Base-by-base conservation (phyloP, 2,329 filamentous ascomycete genomes). In the Aspergillus amoenus region DNA sequence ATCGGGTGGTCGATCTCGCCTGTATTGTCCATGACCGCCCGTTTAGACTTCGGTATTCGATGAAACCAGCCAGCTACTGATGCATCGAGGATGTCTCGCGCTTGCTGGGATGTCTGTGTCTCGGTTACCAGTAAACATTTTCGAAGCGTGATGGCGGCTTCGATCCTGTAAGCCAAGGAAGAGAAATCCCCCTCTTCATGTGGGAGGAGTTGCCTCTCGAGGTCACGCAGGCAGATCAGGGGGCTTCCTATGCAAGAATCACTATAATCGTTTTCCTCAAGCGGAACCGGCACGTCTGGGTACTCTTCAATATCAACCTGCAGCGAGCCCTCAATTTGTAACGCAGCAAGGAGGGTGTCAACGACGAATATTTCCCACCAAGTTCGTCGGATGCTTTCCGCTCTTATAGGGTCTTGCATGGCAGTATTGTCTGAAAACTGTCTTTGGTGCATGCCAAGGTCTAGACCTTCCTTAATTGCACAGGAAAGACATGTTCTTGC, bases 361-460 rank as follows among this genome's bases (percentile, higher is more conserved):
- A 56, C n/a, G 17, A 58, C 43, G 8, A 58, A 41, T 5, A 58
- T 55, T 24, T 58, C 56, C 56, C 56, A 58, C 56, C 56, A 58
- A 5, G 56, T 58, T 3, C 56, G 56, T 6, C 56, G 56, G 5
- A 50, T 22, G 27, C 52, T 56, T 34, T 58, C 47, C 3, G 52
- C 52, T 11, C 41, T 12, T 3, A 55, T 7, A 12, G 56, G 41
- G 37, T 41, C 42, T 8, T 52, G 41, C 6, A 44, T 18, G 3
- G 43, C 18, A 11, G 55, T 11, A 4, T 17, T 32, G 3, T 51
- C 47, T 3, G 56, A 58, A 22, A 27, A 34, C 43, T 52, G 52
- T 8, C 46, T 4, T 30, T n/a, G 45, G 17, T 37, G 45, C 24
- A 37, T 15, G 6, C 45, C 45, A 11, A 47, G 27, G 15, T 47